A percentile compares a stretch with the other conserved stretches of the same genome.
phyloP scores from a whole-genome alignment of 441 rosid species.

The Mallotus repandus region DNA sequence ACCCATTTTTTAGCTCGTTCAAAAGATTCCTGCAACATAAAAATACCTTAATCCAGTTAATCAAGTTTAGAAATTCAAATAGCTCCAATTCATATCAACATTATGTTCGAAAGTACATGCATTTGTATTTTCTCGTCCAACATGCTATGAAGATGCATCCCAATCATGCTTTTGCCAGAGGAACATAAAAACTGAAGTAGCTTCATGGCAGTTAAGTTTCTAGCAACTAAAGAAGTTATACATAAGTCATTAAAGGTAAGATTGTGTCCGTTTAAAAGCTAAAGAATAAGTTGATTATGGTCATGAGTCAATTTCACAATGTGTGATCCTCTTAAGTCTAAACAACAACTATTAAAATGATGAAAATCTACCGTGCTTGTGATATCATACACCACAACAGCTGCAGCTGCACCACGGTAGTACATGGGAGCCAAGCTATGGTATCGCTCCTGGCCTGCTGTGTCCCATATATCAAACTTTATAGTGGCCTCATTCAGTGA shows the following conservation, averaged over 20 bases:
- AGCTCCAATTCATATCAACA: neutral
- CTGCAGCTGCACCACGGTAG: constrained; percentile 84
- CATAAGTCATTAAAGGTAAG: neutral
- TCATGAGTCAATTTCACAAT: neutral
- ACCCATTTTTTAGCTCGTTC: constrained; percentile 71
- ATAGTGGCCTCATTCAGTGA: constrained; percentile 60
- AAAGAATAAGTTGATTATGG: neutral
- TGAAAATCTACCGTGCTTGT: constrained; percentile 54
- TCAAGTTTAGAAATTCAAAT: neutral
- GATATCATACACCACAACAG: constrained; percentile 72
- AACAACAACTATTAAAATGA: neutral
- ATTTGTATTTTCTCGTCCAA: neutral
- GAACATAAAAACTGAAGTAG: neutral
- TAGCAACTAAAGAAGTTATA: neutral
- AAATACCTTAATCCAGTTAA: constrained; percentile 4
- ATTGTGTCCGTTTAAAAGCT: neutral
- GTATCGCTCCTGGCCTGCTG: constrained; percentile 81
- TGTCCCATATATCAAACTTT: constrained; percentile 87
- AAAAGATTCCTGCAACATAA: constrained; percentile 55
- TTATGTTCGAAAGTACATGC: neutral
- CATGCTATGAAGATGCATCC: neutral
- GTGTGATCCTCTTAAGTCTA: neutral
- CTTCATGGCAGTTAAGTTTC: neutral
- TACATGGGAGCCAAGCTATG: constrained; percentile 90
- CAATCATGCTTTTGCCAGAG: neutral